Percentiles rank a stretch among this genome's conserved stretches.
Evolutionary conservation across 108 stramenopile genomes (phyloP).

Genomic region (Fragilariopsis cylindrus): DNA sequence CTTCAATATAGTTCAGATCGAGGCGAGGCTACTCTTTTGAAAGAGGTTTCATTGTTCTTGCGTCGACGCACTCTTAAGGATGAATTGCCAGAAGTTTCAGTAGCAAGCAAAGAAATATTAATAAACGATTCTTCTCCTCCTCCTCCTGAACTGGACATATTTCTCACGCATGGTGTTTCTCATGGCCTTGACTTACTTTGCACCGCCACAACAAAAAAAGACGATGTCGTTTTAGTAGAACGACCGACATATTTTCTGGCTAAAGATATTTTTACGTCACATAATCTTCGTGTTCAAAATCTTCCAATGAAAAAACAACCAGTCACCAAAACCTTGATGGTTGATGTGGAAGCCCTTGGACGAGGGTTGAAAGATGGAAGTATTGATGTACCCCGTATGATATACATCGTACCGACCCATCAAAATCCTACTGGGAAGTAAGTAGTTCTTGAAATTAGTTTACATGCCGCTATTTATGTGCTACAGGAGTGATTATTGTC

Average conservation of each 20-base stretch:
- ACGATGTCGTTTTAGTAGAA: constrained; percentile 66
- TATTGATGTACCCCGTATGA: constrained; percentile 37
- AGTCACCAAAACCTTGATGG: constrained; percentile 2
- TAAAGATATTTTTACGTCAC: constrained; percentile 52
- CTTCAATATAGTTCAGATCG: constrained; percentile 49
- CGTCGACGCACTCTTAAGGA: constrained; percentile 42
- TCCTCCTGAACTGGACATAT: constrained; percentile 28
- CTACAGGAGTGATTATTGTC: no score
- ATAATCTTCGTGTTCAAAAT: constrained; percentile 46
- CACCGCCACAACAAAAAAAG: constrained; percentile 43
- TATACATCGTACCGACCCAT: constrained; percentile 71
- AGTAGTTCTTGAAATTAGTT: no score
- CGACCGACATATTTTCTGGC: constrained; percentile 68
- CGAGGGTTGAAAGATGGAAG: constrained; percentile 34
- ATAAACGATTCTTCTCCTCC: not conserved
- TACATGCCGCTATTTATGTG: no score
- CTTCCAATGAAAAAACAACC: constrained; percentile 48
- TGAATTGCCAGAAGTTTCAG: constrained; percentile 11
- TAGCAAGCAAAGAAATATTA: not conserved
- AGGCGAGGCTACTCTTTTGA: constrained; percentile 37
- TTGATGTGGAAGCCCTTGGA: constrained; percentile 53
- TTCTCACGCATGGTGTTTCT: constrained; percentile 64
- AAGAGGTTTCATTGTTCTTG: constrained; percentile 51
- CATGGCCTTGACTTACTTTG: constrained; percentile 72
- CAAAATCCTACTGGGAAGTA: constrained; percentile 65